Conservation (phyloP, 2,329 filamentous ascomycete genomes). For the Penicillium italicum region DNA sequence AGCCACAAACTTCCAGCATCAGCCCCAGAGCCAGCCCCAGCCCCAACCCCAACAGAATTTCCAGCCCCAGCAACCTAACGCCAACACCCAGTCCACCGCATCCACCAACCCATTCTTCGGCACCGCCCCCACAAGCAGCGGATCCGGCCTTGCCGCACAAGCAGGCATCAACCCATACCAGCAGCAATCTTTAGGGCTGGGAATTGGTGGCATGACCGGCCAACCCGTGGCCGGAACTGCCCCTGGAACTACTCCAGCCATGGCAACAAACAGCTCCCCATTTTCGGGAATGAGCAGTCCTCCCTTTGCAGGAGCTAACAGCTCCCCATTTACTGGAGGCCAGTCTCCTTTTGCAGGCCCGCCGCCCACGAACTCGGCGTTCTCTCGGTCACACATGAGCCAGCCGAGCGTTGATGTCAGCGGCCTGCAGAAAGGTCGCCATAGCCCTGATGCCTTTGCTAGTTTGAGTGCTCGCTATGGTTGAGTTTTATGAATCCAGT, state of each 20-base stretch:
- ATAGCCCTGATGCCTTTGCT: slow-evolving; percentile 52
- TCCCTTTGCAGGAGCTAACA: slow-evolving; percentile 2
- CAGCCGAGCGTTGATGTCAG: slow-evolving; percentile 49
- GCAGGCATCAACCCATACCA: slow-evolving; percentile 18
- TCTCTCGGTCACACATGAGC: slow-evolving; percentile 41
- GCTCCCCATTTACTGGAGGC: slow-evolving; percentile 1
- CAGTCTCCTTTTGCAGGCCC: slow-evolving; percentile 6
- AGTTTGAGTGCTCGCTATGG: slow-evolving; percentile 48
- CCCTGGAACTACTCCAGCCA: not conserved
- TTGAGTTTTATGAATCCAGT: slow-evolving; percentile 13
- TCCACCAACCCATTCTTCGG: slow-evolving; percentile 29
- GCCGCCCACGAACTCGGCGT: slow-evolving; percentile 17
- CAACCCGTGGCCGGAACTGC: not conserved
- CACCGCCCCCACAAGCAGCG: slow-evolving; percentile 1
- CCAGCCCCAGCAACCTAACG: not conserved
- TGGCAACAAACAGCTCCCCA: not conserved
- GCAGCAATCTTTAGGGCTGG: slow-evolving; percentile 3
- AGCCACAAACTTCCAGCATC: slow-evolving; percentile 16
- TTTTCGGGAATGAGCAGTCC: slow-evolving; percentile 4
- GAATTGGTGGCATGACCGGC: not conserved
- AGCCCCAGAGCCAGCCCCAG: slow-evolving; percentile 10
- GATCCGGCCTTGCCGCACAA: slow-evolving; percentile 24
- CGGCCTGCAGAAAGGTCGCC: slow-evolving; percentile 45
- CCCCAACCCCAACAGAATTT: slow-evolving; percentile 20
- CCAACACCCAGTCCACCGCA: slow-evolving; percentile 1